phyloP scores from a whole-genome alignment of 306 rosid species.

The Phaseolus lunatus region DNA sequence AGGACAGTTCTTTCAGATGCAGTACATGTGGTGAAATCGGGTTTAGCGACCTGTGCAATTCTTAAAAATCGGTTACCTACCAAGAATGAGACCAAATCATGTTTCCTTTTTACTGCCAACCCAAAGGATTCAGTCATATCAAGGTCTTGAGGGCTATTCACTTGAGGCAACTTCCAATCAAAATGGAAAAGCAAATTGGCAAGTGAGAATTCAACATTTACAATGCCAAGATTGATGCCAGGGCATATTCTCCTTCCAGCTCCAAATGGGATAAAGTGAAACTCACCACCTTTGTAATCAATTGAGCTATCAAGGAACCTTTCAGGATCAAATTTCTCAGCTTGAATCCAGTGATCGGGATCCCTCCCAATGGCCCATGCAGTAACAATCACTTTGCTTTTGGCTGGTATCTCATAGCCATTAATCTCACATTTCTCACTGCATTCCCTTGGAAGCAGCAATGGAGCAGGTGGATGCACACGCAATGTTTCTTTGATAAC shows the following conservation, averaged over 20 bases:
- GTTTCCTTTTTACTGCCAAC: conserved; percentile 5
- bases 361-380: conserved; percentile 54
- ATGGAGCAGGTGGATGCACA: conserved; percentile 43
- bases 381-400: conserved; percentile 46
- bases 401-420: conserved; percentile 41
- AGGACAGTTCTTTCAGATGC: too few species aligned
- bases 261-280: conserved; percentile 35
- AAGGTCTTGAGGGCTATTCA: conserved; percentile 25
- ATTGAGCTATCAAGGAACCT: conserved; percentile 36
- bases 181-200: conserved; percentile 41
- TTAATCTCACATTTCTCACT: conserved; percentile 49
- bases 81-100: too few species aligned
- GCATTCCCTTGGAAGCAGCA: conserved; percentile 55
- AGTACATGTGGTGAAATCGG: too few species aligned
- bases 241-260: conserved; percentile 41
- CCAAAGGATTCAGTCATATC: conserved; percentile 43
- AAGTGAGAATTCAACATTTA: conserved; percentile 17
- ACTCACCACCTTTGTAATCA: conserved; percentile 39
- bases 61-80: too few species aligned
- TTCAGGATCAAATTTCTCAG: conserved; percentile 41
- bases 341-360: conserved; percentile 37
- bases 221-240: conserved; percentile 23
- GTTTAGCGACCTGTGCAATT: too few species aligned
- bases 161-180: conserved; percentile 37
- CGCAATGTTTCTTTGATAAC: conserved; percentile 49